Base-by-base conservation (phyloP, 2,329 filamentous ascomycete genomes). In the Rhynchosporium secalis region DNA sequence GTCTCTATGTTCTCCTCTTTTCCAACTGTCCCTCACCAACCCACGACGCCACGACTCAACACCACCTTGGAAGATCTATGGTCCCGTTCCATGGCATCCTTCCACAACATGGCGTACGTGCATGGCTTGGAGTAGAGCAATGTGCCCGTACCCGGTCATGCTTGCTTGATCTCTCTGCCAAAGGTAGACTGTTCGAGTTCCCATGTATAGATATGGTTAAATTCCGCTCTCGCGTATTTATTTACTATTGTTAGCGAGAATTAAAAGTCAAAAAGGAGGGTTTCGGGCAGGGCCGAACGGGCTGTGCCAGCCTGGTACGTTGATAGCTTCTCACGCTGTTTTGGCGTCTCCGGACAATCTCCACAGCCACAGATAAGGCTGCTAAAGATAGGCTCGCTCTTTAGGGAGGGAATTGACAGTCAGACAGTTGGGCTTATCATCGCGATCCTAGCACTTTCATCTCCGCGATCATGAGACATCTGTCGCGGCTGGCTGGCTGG, bases 61-160 rank as follows among this genome's bases (percentile, higher is more conserved):
- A 46, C 43, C 10, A 43, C 15, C 12, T 10, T 8, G 41, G 7
- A n/a, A 4, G 20, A 31, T 26, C 28, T 38, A 43, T 45, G 26
- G 8, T 45, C 38, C 41, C 54, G 4, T n/a, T 29, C 54, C 38
- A 56, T 56, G 33, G 26, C 28, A 56, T 56, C 28, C 28, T 56
- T 56, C 54, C 33, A 56, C 40, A 56, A 56, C 40, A 33, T 26
- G 40, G 40, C 40, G 38, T 56, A 28, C 28, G 45, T 41, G 13
- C 10, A 45, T 28, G 12, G n/a, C 45, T 38, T 56, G 54, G 54
- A 56, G 28, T 33, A 12, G 3, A 8, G 33, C 33, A 36, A 20
- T 20, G 20, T 20, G 1, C 20, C 1, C 20, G 20, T 20, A 20
- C 9, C 33, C 9, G 33, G 9, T 36, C 33, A 36, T 6, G 5